Conservation (phyloP, 176 grass and related monocot species). For the Oryza officinalis region DNA sequence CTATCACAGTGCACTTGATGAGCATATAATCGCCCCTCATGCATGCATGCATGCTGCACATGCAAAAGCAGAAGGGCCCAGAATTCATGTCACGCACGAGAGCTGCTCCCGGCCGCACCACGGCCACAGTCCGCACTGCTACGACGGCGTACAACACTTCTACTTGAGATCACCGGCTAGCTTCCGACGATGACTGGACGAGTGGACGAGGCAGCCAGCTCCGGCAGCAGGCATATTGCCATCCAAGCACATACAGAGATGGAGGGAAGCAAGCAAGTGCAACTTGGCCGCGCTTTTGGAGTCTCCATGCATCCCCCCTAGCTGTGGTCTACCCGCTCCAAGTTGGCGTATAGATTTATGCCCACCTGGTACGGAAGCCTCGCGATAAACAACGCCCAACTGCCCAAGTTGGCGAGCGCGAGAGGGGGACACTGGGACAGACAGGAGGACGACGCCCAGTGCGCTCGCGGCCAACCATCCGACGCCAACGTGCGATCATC, state of each 20-base stretch:
- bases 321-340: background rate
- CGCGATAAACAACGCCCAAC: background rate
- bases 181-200: background rate
- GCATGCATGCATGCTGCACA: background rate
- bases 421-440: background rate
- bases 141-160: background rate
- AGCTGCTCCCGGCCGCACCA: background rate
- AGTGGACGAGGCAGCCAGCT: background rate
- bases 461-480: background rate
- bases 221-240: background rate
- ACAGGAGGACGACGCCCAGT: background rate
- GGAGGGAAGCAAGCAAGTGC: background rate
- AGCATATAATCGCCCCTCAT: background rate
- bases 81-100: background rate
- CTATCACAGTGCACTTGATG: background rate
- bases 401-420: background rate
- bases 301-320: slow-evolving; percentile 17
- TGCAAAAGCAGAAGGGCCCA: background rate
- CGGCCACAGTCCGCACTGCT: background rate
- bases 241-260: background rate
- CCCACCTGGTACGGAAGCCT: background rate
- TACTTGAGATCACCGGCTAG: background rate
- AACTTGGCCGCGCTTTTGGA: background rate
- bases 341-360: background rate
- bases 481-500: background rate